phyloP scores from a whole-genome alignment of 2,329 filamentous ascomycete species.

The Claviceps sp. region DNA sequence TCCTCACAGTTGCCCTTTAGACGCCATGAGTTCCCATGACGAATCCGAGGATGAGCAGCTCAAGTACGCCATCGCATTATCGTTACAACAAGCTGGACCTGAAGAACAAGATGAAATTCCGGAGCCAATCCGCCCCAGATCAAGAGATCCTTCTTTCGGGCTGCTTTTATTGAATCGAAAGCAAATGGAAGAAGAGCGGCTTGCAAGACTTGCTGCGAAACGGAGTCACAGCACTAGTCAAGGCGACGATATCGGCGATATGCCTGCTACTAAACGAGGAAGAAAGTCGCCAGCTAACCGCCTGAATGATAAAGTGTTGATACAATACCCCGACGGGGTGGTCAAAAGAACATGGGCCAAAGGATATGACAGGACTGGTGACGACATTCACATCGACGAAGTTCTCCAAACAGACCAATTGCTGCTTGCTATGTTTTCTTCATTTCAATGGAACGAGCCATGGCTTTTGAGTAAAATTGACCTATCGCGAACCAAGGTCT shows the following conservation, averaged over 20 bases:
- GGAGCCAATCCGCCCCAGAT: background rate
- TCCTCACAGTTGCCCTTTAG: background rate
- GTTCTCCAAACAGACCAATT: constrained; percentile 62
- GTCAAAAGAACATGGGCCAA: constrained; percentile 73
- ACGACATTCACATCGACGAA: constrained; percentile 82
- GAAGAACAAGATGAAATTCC: background rate
- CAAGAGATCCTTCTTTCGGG: constrained; percentile 14
- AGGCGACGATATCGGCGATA: constrained; percentile 16
- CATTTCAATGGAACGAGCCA: constrained; percentile 73
- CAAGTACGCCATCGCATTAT: constrained; percentile 46
- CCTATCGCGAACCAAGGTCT: constrained; percentile 42
- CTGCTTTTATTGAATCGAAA: constrained; percentile 55
- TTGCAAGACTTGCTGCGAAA: constrained; percentile 53
- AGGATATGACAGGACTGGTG: constrained; percentile 43
- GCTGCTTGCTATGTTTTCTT: constrained; percentile 67
- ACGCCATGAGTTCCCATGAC: constrained; percentile 14
- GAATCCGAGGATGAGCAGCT: constrained; percentile 45
- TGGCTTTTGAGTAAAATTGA: constrained; percentile 68
- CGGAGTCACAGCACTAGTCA: constrained; percentile 18
- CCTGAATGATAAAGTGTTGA: background rate
- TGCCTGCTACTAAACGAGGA: constrained; percentile 15
- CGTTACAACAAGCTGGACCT: constrained; percentile 24
- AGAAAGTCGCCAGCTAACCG: constrained; percentile 7
- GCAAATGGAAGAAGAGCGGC: constrained; percentile 73
- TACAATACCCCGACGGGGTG: constrained; percentile 42